These are phyloP conservation scores for Ganoderma lucidum DNA, from an alignment of 1,284 basidiomycete genomes.

Conservation along the genomic window DNA sequence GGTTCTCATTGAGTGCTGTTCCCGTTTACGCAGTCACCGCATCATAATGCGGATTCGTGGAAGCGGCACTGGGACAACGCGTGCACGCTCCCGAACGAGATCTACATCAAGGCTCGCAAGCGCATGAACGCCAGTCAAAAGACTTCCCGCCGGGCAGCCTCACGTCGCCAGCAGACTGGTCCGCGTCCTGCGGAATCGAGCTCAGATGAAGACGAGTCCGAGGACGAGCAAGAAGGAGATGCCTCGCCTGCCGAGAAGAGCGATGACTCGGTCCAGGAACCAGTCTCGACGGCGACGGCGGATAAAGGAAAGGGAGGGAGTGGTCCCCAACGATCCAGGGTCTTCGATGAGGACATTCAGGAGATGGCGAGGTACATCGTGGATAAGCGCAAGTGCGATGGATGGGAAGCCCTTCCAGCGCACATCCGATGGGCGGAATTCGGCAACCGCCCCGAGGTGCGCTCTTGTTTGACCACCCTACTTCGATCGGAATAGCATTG, in stretches of 20 bases:
- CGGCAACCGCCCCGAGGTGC: constrained; percentile 17
- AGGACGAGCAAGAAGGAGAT: neutral
- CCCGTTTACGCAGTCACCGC: neutral
- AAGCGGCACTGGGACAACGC: constrained; percentile 27
- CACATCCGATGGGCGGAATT: constrained; percentile 22
- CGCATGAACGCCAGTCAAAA: neutral
- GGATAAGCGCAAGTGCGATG: constrained; percentile 10
- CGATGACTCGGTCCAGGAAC: neutral
- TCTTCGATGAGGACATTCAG: constrained; percentile 20
- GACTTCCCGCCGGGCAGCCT: neutral
- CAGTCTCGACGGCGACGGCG: neutral
- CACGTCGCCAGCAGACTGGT: neutral
- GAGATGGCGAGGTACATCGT: constrained; percentile 18
- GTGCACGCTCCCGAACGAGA: constrained; percentile 18
- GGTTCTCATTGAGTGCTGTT: neutral
- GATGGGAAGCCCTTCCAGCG: constrained; percentile 1
- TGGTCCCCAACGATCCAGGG: neutral
- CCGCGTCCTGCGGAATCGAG: neutral
- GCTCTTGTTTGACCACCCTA: neutral
- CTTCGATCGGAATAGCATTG: no score
- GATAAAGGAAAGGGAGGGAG: neutral
- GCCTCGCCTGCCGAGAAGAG: neutral
- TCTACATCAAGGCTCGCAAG: constrained; percentile 13
- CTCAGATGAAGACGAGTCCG: neutral
- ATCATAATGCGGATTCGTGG: constrained; percentile 23